Evolutionary conservation across 495 filamentous ascomycete genomes (phyloP).

Genomic region (Annulohypoxylon stygium): DNA sequence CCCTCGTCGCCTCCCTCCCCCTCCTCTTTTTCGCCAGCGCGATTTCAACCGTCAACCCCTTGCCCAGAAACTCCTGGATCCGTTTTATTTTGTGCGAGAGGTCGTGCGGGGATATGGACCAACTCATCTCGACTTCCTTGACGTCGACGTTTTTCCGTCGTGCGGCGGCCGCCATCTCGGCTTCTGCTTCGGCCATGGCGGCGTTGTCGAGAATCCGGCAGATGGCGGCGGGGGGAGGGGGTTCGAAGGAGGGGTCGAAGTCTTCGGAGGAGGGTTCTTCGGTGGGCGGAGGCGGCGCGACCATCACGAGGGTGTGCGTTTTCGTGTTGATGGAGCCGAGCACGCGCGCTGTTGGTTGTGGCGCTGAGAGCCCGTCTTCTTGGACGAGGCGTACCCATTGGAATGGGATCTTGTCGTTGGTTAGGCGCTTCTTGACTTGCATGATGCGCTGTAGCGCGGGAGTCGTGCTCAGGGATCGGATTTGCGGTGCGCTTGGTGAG

Average conservation of each 20-base stretch:
- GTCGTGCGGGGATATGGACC: conserved; percentile 81
- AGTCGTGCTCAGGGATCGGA: conserved; percentile 40
- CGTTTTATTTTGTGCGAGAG: conserved; percentile 70
- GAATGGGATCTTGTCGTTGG: conserved; percentile 69
- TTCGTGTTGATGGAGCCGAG: conserved; percentile 63
- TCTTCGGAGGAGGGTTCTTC: not conserved
- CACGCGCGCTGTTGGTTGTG: conserved; percentile 56
- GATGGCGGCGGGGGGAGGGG: conserved; percentile 59
- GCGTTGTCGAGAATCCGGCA: conserved; percentile 74
- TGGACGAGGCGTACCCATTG: conserved; percentile 66
- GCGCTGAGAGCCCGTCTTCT: conserved; percentile 58
- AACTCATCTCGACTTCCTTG: conserved; percentile 87
- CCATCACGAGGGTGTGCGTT: conserved; percentile 69
- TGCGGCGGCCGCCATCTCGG: conserved; percentile 11
- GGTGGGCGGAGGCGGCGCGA: conserved; percentile 54
- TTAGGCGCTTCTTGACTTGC: conserved; percentile 31
- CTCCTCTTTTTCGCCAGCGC: conserved; percentile 62
- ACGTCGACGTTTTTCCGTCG: conserved; percentile 40
- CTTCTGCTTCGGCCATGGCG: conserved; percentile 45
- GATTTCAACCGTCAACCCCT: conserved; percentile 74
- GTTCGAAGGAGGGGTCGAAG: not conserved
- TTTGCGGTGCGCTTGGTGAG: conserved; percentile 3
- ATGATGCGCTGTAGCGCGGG: conserved; percentile 31
- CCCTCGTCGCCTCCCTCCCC: conserved; percentile 47
- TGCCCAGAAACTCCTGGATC: conserved; percentile 71